Evolutionary conservation across 1,284 basidiomycete species (phyloP).

Genomic region (Pseudozyma pruni): DNA sequence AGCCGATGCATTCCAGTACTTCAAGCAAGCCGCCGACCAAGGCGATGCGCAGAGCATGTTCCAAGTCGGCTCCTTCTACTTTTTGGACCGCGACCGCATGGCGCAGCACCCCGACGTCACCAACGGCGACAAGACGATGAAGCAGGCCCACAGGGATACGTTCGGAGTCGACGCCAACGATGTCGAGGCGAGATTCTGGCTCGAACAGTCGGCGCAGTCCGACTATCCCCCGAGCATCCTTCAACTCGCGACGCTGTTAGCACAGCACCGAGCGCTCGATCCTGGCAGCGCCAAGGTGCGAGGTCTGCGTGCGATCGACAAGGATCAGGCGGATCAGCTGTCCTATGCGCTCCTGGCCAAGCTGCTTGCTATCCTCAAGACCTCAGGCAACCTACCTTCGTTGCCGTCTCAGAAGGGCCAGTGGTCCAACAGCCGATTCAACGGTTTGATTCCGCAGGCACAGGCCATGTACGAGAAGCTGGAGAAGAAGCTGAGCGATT

Average conservation of each 20-base stretch:
- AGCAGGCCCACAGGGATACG: conserved; percentile 41
- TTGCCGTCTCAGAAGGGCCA: conserved; percentile 42
- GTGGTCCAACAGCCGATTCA: conserved; percentile 49
- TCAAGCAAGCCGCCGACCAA: conserved; percentile 53
- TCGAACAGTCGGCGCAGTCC: conserved; percentile 38
- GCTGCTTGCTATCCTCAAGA: conserved; percentile 44
- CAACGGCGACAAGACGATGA: conserved; percentile 34
- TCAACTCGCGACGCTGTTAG: conserved; percentile 37
- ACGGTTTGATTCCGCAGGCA: conserved; percentile 38
- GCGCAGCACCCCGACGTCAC: conserved; percentile 35
- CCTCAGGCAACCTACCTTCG: conserved; percentile 42
- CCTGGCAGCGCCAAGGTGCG: conserved; percentile 7
- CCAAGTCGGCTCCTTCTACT: conserved; percentile 57
- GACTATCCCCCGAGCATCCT: conserved; percentile 44
- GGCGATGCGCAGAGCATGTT: conserved; percentile 60
- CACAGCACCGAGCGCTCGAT: conserved; percentile 35
- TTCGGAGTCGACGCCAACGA: conserved; percentile 57
- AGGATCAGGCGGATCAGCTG: conserved; percentile 36
- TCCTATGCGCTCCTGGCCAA: conserved; percentile 42
- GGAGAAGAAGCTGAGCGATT: conserved; percentile 33
- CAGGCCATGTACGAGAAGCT: conserved; percentile 46
- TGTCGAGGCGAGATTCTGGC: conserved; percentile 52
- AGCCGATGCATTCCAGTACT: conserved; percentile 36
- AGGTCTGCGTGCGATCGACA: conserved; percentile 23
- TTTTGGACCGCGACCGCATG: conserved; percentile 43